Base-by-base conservation (phyloP, 2,329 filamentous ascomycete genomes). In the Onygenales sp. region DNA sequence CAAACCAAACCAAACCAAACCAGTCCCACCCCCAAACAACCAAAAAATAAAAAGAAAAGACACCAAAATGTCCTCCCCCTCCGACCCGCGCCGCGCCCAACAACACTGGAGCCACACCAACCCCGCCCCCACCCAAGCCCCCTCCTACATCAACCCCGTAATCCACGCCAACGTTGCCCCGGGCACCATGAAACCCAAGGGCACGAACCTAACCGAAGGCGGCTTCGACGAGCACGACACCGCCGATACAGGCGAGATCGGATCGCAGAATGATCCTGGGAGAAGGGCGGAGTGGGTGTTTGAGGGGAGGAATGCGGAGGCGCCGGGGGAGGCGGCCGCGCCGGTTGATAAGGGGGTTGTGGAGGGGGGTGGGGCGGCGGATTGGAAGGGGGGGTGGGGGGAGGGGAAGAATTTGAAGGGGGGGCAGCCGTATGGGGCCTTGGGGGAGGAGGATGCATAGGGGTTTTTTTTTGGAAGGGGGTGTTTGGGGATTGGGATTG, bases 241-340 rank as follows among this genome's bases (percentile, higher is more conserved):
- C 36, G 78, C 75, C 60, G 81, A 75, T 63, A 74, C 63, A 27
- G 66, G 68, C 11, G 75, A 80, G 27, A 77, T 83, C 55, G 81
- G 81, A 2, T 71, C 71, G 2, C 66, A 75, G 57, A 72, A 80
- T 42, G 81, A 84, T 59, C 80, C 82, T 2, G 75, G 74, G 2
- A 69, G 80, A 33, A 60, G 67, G 14, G 80, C 78, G 6, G 65
- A 71, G 59, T 62, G 60, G 33, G 60, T 62, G 38, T 70, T 72
- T 58, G 62, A 69, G 59, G 64, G 59, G 10, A 57, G 47, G 13
- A 64, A 60, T 41, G 60, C 63, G 1, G 62, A 67, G 55, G 66
- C 60, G 13, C 56, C 59, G 8, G 60, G 63, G 49, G 63, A 61
- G 32, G 63, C 56, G 5, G 58, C 59, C 39, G 59, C 61, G 60